Evolutionary conservation across 176 grass and related monocot species (phyloP).

Genomic region (Ensete glaucum): DNA sequence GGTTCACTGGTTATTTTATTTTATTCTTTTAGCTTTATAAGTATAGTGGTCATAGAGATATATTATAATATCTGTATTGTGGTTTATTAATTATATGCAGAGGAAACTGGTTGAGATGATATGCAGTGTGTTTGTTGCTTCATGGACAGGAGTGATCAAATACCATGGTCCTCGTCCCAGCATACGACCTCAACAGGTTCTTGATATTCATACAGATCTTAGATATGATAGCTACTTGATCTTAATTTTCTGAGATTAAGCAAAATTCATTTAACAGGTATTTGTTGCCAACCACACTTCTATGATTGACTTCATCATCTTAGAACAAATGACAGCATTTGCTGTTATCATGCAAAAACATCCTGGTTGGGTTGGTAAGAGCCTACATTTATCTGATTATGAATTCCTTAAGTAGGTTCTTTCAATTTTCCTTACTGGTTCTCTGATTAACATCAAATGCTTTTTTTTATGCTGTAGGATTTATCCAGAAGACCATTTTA

Average conservation of each 20-base stretch:
- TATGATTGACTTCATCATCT: slow-evolving; percentile 99
- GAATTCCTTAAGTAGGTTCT: neutral
- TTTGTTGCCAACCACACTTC: slow-evolving; percentile 99
- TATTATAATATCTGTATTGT: neutral
- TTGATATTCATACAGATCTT: slow-evolving; percentile 1
- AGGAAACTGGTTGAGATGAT: slow-evolving; percentile 90
- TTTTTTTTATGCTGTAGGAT: slow-evolving; percentile 43
- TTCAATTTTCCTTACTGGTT: slow-evolving; percentile 3
- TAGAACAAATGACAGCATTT: slow-evolving; percentile 99
- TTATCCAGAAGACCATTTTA: slow-evolving; percentile 87
- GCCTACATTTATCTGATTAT: neutral
- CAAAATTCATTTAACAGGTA: slow-evolving; percentile 43
- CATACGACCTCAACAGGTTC: slow-evolving; percentile 80
- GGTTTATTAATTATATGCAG: neutral
- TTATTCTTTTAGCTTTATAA: slow-evolving; percentile 17
- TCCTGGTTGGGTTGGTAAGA: slow-evolving; percentile 97
- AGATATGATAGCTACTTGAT: slow-evolving; percentile 8
- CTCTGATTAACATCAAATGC: slow-evolving; percentile 5
- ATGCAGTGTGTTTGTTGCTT: slow-evolving; percentile 91
- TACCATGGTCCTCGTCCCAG: slow-evolving; percentile 96
- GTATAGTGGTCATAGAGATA: too few species aligned
- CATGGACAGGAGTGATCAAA: slow-evolving; percentile 93
- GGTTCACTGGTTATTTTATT: slow-evolving; percentile 8
- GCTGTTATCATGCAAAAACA: slow-evolving; percentile 99
- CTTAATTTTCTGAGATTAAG: neutral